Evolutionary conservation across 805 yeast species (phyloP).

Genomic region (Komagataella pseudopastoris): DNA sequence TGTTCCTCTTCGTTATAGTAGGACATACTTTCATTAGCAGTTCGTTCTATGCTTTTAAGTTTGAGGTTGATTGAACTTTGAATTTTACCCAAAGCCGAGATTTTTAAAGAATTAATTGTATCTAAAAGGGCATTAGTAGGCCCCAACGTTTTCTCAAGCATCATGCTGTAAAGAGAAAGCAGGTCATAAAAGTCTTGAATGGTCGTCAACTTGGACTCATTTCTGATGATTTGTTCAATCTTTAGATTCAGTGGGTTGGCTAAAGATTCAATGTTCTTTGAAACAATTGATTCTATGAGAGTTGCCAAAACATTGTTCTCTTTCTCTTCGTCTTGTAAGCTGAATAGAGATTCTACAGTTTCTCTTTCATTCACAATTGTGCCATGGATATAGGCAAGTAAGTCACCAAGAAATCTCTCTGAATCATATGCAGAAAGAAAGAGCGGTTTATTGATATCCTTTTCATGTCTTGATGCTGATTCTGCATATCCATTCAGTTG

Average conservation of each 20-base stretch:
- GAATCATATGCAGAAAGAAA: constrained; percentile 68
- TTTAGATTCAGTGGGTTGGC: constrained; percentile 48
- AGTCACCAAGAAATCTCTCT: constrained; percentile 69
- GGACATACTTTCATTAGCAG: background rate
- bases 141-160: constrained; percentile 39
- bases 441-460: constrained; percentile 28
- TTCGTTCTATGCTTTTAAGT: background rate
- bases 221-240: constrained; percentile 53
- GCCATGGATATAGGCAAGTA: constrained; percentile 79
- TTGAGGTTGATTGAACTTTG: background rate
- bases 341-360: constrained; percentile 49
- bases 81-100: background rate
- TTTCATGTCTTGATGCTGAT: constrained; percentile 3
- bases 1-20: background rate
- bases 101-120: background rate
- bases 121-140: background rate
- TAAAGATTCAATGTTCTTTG: constrained; percentile 27
- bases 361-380: constrained; percentile 82
- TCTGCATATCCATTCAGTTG: constrained; percentile 31
- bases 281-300: constrained; percentile 25
- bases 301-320: constrained; percentile 12
- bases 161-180: constrained; percentile 53
- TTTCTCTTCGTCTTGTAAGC: constrained; percentile 7
- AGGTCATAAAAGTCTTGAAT: constrained; percentile 49
- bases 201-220: constrained; percentile 43